Base-by-base conservation (phyloP, 2,329 filamentous ascomycete genomes). In the Epichloe festucae region DNA sequence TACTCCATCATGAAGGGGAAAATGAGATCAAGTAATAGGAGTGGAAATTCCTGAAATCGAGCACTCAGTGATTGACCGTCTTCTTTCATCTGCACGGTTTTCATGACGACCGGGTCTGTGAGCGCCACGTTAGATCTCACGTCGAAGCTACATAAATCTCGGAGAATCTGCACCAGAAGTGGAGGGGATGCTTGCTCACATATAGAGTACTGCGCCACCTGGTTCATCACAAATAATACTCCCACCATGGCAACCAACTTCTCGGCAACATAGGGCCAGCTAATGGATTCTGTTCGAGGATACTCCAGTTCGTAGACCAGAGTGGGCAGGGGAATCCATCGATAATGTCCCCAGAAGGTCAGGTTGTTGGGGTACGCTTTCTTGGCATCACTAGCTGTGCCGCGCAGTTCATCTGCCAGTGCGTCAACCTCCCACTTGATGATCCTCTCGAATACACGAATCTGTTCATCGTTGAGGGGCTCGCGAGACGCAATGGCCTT, bases 1-100 rank as follows among this genome's bases (percentile, higher is more conserved):
- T 89, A 88, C 63, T 90, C 85, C 67, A 89, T 80, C 68, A 90
- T 79, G 55, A 91, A 83, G 0, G 86, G 87, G 55, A 90, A 89
- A 8, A 89, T 73, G 54, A 91, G 74, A 59, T 90, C 85, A 53
- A 75, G 77, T n/a, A 89, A 68, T 51, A 90, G 77, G 77, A 82
- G 87, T 0, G 87, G 86, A 53, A 89, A 89, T 53, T 82, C 77
- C 52, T 68, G 69, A 60, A 87, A 78, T 46, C 86, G 76, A 54
- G 79, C 71, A 3, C 70, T 65, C 6, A 87, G 69, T 0, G 81
- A 71, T 64, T 85, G 72, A 6, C 79, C 79, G 1, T 73, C 70
- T 58, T 87, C 82, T 64, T 85, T 86, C 76, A 85, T 82, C 54
- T 72, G 70, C 35, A 86, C 68, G 0, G 82, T 81, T 58, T 78